Conservation (phyloP, 1,139 yeast genomes). For the Magnusiomyces suaveolens region DNA sequence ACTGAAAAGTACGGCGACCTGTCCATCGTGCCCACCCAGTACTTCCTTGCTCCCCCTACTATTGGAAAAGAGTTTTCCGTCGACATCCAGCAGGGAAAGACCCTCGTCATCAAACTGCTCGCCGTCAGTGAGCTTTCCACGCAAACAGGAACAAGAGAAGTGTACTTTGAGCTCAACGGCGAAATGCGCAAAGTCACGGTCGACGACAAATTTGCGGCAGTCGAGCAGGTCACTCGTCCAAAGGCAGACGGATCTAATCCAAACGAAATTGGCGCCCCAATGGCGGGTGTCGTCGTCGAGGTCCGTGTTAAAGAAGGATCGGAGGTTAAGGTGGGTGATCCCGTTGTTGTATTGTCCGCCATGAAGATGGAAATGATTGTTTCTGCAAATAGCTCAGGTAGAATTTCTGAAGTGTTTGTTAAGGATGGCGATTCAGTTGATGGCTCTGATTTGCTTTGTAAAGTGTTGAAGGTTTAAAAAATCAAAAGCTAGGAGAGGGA, state of each 20-base stretch:
- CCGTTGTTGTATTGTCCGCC: slow-evolving; percentile 87
- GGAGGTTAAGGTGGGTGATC: slow-evolving; percentile 93
- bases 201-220: slow-evolving; percentile 75
- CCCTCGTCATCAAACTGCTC: slow-evolving; percentile 77
- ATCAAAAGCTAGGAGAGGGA: too few relatives aligned
- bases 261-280: slow-evolving; percentile 95
- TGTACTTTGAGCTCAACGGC: slow-evolving; percentile 95
- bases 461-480: slow-evolving; percentile 31
- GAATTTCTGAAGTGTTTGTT: slow-evolving; percentile 61
- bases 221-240: slow-evolving; percentile 77
- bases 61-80: slow-evolving; percentile 84
- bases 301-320: slow-evolving; percentile 79
- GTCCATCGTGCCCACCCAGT: slow-evolving; percentile 85
- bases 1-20: slow-evolving; percentile 81
- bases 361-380: slow-evolving; percentile 99
- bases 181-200: slow-evolving; percentile 93
- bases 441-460: slow-evolving; percentile 71
- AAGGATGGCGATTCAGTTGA: slow-evolving; percentile 94
- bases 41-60: slow-evolving; percentile 76
- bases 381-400: slow-evolving; percentile 82
- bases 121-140: slow-evolving; percentile 85
- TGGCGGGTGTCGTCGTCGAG: slow-evolving; percentile 98
- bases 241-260: slow-evolving; percentile 84
- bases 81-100: slow-evolving; percentile 91
- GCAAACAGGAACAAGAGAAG: slow-evolving; percentile 88